These are phyloP conservation scores for Daldinia eschscholtzii DNA, from an alignment of 2,329 filamentous ascomycete species.

Conservation along the genomic window DNA sequence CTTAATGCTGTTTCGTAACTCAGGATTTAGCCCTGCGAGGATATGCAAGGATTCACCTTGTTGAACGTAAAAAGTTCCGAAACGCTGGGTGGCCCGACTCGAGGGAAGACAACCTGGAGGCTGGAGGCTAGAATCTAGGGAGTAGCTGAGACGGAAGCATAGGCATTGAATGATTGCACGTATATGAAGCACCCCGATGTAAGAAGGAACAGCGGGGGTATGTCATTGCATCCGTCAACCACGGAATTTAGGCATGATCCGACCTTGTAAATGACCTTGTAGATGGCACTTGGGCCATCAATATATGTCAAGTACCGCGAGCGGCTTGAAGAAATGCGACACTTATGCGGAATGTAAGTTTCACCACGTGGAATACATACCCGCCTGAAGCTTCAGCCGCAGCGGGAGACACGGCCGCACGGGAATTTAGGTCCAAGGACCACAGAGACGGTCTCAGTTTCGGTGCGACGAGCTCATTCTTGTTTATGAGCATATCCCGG, in stretches of 20 bases:
- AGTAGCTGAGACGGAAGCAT: not conserved
- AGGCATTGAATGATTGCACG: conserved; percentile 1
- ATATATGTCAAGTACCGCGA: conserved; percentile 1
- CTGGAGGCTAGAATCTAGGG: not conserved
- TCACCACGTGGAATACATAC: conserved; percentile 12
- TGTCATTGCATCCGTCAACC: conserved; percentile 13
- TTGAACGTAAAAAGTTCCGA: conserved; percentile 21
- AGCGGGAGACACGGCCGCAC: not conserved
- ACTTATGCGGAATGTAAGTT: not conserved
- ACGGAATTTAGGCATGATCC: conserved; percentile 1
- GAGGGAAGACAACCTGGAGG: conserved; percentile 1
- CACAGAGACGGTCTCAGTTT: not conserved
- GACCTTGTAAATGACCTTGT: not conserved
- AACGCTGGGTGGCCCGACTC: conserved; percentile 12
- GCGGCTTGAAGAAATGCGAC: conserved; percentile 12
- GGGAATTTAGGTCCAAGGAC: not conserved
- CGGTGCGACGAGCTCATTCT: not conserved
- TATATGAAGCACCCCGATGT: conserved; percentile 9
- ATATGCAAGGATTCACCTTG: conserved; percentile 32
- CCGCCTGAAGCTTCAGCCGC: conserved; percentile 4
- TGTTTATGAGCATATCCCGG: not conserved
- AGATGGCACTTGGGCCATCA: not conserved
- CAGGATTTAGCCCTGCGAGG: conserved; percentile 6
- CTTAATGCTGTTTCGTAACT: conserved; percentile 18
- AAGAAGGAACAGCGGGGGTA: not conserved